These are phyloP conservation scores for Chlorella variabilis DNA, from an alignment of 163 green algal genomes.

Conservation along the genomic window DNA sequence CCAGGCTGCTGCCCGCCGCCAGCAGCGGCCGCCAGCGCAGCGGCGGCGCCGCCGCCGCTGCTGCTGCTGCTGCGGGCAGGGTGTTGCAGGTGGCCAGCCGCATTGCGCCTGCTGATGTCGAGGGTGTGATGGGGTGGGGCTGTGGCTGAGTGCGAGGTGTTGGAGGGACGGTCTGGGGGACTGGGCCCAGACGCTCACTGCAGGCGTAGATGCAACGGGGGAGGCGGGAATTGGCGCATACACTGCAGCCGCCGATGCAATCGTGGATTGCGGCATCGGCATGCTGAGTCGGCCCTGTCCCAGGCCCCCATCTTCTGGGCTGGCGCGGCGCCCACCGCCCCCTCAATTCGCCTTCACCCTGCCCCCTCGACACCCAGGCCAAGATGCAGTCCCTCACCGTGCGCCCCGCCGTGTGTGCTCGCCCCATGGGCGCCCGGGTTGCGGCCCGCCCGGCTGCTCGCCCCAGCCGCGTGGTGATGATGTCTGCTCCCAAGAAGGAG, in stretches of 20 bases:
- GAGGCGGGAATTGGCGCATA: no score
- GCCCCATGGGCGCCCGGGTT: neutral
- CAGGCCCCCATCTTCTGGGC: no score
- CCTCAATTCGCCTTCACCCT: no score
- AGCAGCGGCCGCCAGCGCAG: neutral
- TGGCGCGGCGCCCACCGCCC: no score
- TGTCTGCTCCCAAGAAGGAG: constrained; percentile 39
- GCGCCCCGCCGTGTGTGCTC: neutral
- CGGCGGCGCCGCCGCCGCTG: neutral
- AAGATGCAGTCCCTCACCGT: constrained; percentile 23
- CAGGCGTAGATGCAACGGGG: no score
- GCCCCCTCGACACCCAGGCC: no score
- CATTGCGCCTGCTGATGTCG: neutral
- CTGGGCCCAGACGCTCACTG: no score
- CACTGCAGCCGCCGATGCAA: no score
- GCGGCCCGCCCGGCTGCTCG: neutral
- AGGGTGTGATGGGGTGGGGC: neutral
- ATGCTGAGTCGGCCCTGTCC: no score
- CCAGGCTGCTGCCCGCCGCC: neutral
- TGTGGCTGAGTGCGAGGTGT: neutral
- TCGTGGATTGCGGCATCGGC: no score
- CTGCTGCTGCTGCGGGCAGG: neutral
- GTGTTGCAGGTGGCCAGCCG: neutral
- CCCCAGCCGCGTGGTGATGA: neutral
- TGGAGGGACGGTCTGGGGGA: no score